Evolutionary conservation across 1,284 basidiomycete genomes (phyloP), one percentile per base, ranked within the genome.

Genomic region (Pyrrhoderma lamaoense): DNA sequence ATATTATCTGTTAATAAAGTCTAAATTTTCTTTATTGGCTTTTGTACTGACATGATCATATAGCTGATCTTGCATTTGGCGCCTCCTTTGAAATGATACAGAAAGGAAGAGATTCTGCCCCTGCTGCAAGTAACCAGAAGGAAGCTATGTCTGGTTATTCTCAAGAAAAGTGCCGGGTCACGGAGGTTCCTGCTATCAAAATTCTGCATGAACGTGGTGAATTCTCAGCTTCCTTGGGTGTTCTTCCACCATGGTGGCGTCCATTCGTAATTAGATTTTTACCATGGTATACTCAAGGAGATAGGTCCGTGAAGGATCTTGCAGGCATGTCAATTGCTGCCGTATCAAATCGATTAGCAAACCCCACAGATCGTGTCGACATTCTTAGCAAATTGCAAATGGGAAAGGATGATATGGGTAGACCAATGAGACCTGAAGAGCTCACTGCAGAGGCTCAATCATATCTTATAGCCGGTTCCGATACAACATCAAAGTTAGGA

Each of bases 191-290:
- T 2, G 93, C 90, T 9, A 83, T 94, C 45, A 70, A 87, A 62
- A 91, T 93, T 57, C 76, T 96, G 51, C 94, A 95, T 65, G 85
- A 86, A 54, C 85, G 93, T 19, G 93, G 93, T 51, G 91, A 93
- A 64, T 93, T 77, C 66, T 86, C 85, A 2, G 89, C 89, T 43
- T 83, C 72, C 87, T 59, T 56, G 79, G 54, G 23, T 47, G 45
- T 27, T 11, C 61, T 93, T 16, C 88, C 91, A 0, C 72, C 78
- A 0, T 81, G 74, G 70, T 78, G 83, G 72, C 77, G 89, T 35
- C 88, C 88, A 0, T 68, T 75, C 57, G 38, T 40, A 4, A 79
- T 77, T 40, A 76, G 77, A 57, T 71, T 75, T 45, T 63, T 67
- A 49, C 89, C 89, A 2, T 92, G 89, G 88, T 93, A 84, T 68